A percentile compares a stretch with the other conserved stretches of the same genome.
These are phyloP conservation scores for Floccularia luteovirens DNA, from an alignment of 768 basidiomycete genomes.

Conservation along the genomic window DNA sequence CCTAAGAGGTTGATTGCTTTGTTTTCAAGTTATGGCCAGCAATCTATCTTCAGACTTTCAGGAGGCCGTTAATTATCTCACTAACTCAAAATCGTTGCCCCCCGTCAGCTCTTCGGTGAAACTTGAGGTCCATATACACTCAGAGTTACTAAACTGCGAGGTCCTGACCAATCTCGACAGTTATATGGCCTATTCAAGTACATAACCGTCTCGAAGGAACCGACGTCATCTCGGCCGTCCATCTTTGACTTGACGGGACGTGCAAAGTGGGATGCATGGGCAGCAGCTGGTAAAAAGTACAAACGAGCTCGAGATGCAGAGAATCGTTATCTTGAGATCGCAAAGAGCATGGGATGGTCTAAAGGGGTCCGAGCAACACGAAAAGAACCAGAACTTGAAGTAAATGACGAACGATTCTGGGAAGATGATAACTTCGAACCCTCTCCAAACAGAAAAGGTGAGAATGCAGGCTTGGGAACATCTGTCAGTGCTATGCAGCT, in stretches of 20 bases:
- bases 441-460: slow-evolving; percentile 14
- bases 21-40: slow-evolving; percentile 12
- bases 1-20: no score
- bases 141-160: slow-evolving; percentile 19
- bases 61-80: slow-evolving; percentile 58
- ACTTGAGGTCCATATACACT: slow-evolving; percentile 57
- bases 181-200: slow-evolving; percentile 83
- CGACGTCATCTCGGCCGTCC: slow-evolving; percentile 55
- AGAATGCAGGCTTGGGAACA: slow-evolving; percentile 44
- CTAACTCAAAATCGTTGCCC: slow-evolving; percentile 42
- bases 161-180: slow-evolving; percentile 40
- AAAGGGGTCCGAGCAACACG: slow-evolving; percentile 13
- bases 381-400: slow-evolving; percentile 6
- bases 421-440: slow-evolving; percentile 32
- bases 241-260: slow-evolving; percentile 74
- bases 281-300: slow-evolving; percentile 39
- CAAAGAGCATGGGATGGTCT: slow-evolving; percentile 62
- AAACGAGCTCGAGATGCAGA: slow-evolving; percentile 41
- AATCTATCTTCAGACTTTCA: slow-evolving; percentile 34
- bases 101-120: slow-evolving; percentile 56
- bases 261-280: slow-evolving; percentile 90
- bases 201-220: slow-evolving; percentile 50
- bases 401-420: slow-evolving; percentile 28
- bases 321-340: slow-evolving; percentile 60
- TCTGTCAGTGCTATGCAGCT: slow-evolving; percentile 53